Evolutionary conservation across 768 basidiomycete genomes (phyloP), one percentile per base, ranked within the genome.

Genomic region (Suillus alpinus): DNA sequence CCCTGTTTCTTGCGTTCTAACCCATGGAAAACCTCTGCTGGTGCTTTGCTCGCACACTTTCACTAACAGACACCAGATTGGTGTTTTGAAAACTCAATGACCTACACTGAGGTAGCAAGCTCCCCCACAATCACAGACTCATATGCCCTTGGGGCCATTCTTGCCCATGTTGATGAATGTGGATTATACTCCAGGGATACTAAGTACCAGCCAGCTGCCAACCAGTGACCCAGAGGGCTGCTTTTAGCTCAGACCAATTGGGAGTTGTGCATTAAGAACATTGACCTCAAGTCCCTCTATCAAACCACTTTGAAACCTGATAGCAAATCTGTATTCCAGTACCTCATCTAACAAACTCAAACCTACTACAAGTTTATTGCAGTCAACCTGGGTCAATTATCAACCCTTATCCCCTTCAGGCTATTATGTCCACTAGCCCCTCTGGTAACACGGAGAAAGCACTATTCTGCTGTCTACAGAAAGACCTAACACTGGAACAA

Each of bases 171-270:
- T 9, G 49, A 51, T 5, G 2, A 29, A 29, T 29, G 26, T 5
- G 20, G 49, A 10, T 23, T 51, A 18, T 29, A 51, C 32, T 34
- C 14, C 14, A 51, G 32, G 18, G 26, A 26, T 12, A 34, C 32
- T 3, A 51, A 14, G 14, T 50, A 50, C 29, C 14, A 60, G 26
- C 36, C 23, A 7, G 37, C 43, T 0, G 13, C 9, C 10, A 49
- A 61, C 46, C 23, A n/a, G 29, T 23, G 60, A 2, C 29, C 44
- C 29, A 61, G 55, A 9, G 60, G 56, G n/a, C 34, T 56, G 4
- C 31, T 61, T 16, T 61, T 61, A 31, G 47, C 60, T 34, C 60
- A 56, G 34, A 32, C 55, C 4, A 37, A 37, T 9, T 61, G 60
- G 60, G 55, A 61, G 20, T 31, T 49, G 10, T 26, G 43, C 8